Conservation (phyloP, 2,329 filamentous ascomycete genomes). For the Blastomyces percursus region DNA sequence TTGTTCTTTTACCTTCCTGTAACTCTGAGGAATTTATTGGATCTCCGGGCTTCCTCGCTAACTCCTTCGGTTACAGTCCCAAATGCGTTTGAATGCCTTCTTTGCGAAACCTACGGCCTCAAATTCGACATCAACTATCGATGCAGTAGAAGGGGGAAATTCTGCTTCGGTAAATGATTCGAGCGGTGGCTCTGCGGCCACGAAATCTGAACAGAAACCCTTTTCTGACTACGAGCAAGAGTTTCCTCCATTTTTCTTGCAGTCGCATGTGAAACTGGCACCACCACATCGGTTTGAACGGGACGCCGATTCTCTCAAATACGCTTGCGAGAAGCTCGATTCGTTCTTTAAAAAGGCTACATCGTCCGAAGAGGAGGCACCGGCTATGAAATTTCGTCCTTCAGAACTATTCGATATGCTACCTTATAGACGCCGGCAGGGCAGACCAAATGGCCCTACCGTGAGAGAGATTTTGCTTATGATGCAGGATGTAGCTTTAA, state of each 20-base stretch:
- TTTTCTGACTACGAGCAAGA: constrained; percentile 52
- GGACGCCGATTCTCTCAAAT: constrained; percentile 46
- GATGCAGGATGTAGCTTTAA: constrained; percentile 37
- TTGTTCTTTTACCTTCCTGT: background rate
- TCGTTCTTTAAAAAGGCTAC: constrained; percentile 25
- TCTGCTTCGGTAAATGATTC: constrained; percentile 7
- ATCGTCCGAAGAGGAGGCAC: constrained; percentile 10
- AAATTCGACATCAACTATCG: constrained; percentile 14
- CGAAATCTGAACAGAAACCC: constrained; percentile 18
- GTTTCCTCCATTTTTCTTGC: constrained; percentile 74
- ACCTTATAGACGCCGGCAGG: constrained; percentile 26
- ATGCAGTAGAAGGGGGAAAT: constrained; percentile 11
- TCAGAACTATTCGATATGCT: constrained; percentile 31
- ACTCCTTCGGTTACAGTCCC: constrained; percentile 28
- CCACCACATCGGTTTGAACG: constrained; percentile 43
- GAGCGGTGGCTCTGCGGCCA: constrained; percentile 8
- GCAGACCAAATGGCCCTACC: constrained; percentile 23
- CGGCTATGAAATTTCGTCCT: constrained; percentile 19
- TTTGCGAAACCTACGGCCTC: constrained; percentile 34
- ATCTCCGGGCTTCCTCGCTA: constrained; percentile 21
- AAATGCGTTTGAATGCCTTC: constrained; percentile 42
- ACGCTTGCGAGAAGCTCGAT: constrained; percentile 43
- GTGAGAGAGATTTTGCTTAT: constrained; percentile 53
- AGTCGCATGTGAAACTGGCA: constrained; percentile 62
- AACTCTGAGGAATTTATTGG: background rate